Base-by-base conservation (phyloP, 1,139 yeast genomes). In the Geotrichum cucujoidarum region DNA sequence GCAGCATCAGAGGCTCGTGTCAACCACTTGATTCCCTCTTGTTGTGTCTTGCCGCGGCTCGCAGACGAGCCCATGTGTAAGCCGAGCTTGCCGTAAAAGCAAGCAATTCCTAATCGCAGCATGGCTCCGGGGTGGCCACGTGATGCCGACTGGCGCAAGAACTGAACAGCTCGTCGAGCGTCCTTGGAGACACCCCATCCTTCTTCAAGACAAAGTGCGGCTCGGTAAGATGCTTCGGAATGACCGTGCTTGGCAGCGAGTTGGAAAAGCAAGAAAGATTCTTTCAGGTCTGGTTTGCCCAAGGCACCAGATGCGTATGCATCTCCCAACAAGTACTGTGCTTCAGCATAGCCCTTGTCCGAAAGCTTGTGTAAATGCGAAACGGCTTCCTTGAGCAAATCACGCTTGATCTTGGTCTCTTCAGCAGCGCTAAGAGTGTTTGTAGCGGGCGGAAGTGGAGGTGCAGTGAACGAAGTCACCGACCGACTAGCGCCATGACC, bases 61-160 rank as follows among this genome's bases (percentile, higher is more conserved):
- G 47, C 40, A 8, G 43, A 16, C 6, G 53, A 50, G 8, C 52
- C 52, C 39, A 49, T 21, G 27, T 49, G 52, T 44, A 90, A 65
- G 1, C 97, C 97, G 90, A 90, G 82, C 56, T 86, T 75, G 8
- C 88, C 81, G 61, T 87, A 79, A 64, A 84, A 92, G 35, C 89
- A 83, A 55, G 90, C 89, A 43, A 87, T 74, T 5, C 97, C 97
- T 54, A 89, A 73, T 61, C 90, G 85, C 68, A 84, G 84, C 95
- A 90, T 88, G 4, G 97, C 96, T 13, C 95, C 92, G 0, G 97
- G 89, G 64, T 92, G 98, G 61, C 87, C 87, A 61, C 84, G 83
- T 25, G 90, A 76, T 0, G 97, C 95, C 0, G 97, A 95, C 65
- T 83, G 83, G 61, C 86, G 83, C 53, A 88, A 70, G 64, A 83